These are phyloP conservation scores for Leccinum boreale DNA, from an alignment of 768 basidiomycete genomes.

Conservation along the genomic window DNA sequence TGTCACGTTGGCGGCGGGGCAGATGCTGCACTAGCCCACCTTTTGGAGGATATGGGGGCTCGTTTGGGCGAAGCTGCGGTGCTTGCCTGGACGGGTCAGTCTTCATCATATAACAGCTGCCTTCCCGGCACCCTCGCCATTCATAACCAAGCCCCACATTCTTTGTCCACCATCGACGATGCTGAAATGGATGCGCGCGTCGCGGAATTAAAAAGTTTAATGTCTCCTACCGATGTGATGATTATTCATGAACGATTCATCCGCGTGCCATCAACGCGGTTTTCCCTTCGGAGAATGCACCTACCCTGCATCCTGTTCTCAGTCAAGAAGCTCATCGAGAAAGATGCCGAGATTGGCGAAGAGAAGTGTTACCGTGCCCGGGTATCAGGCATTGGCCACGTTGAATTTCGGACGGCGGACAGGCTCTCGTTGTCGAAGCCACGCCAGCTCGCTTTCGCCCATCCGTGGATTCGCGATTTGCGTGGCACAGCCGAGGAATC, in stretches of 20 bases:
- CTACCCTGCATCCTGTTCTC: constrained; percentile 12
- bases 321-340: not conserved
- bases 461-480: constrained; percentile 14
- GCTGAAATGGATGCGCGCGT: not conserved
- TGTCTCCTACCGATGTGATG: not conserved
- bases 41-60: constrained; percentile 9
- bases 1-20: not conserved
- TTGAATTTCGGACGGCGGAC: constrained; percentile 1
- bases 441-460: constrained; percentile 1
- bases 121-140: not conserved
- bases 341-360: not conserved
- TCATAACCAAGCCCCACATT: not conserved
- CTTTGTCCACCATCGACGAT: not conserved
- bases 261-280: not conserved
- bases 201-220: not conserved
- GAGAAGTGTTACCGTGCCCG: not conserved
- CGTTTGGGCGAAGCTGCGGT: constrained; percentile 3
- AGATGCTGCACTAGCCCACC: constrained; percentile 4
- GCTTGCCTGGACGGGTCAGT: constrained; percentile 8
- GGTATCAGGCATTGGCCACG: not conserved
- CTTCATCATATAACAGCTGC: constrained; percentile 14
- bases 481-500: not conserved
- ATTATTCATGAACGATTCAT: not conserved
- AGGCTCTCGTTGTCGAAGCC: not conserved
- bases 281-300: not conserved